Evolutionary conservation across 352 stramenopile species (phyloP).

Genomic region (Phytophthora rubi): DNA sequence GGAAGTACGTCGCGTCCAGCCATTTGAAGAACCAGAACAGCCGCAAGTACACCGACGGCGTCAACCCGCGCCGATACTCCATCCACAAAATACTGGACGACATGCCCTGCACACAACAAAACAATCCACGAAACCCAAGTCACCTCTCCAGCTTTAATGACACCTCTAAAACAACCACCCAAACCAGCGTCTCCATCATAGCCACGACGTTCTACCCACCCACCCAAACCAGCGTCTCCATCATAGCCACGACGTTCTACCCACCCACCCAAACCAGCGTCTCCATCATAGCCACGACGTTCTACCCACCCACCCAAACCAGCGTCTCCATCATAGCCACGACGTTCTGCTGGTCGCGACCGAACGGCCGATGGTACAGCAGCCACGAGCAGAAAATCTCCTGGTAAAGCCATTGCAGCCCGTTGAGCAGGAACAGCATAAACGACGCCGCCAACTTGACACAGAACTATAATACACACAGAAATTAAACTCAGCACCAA

Average conservation of each 20-base stretch:
- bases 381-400: conserved; percentile 49
- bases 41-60: conserved; percentile 62
- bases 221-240: no score
- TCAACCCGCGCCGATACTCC: conserved; percentile 70
- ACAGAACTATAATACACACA: conserved; percentile 49
- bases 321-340: conserved; percentile 63
- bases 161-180: no score
- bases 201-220: no score
- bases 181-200: no score
- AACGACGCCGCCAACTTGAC: conserved; percentile 61
- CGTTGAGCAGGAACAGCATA: conserved; percentile 54
- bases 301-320: conserved; percentile 70
- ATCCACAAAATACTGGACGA: conserved; percentile 72
- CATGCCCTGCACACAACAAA: conserved; percentile 37
- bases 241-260: no score
- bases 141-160: no score
- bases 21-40: conserved; percentile 71
- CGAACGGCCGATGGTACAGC: conserved; percentile 35
- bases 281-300: no score
- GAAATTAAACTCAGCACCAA: not conserved
- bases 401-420: conserved; percentile 60
- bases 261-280: no score
- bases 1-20: conserved; percentile 49
- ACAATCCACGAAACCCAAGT: no score
- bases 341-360: conserved; percentile 40